Evolutionary conservation across 2,329 filamentous ascomycete species (phyloP).

Genomic region (Microsporum ferrugineum): DNA sequence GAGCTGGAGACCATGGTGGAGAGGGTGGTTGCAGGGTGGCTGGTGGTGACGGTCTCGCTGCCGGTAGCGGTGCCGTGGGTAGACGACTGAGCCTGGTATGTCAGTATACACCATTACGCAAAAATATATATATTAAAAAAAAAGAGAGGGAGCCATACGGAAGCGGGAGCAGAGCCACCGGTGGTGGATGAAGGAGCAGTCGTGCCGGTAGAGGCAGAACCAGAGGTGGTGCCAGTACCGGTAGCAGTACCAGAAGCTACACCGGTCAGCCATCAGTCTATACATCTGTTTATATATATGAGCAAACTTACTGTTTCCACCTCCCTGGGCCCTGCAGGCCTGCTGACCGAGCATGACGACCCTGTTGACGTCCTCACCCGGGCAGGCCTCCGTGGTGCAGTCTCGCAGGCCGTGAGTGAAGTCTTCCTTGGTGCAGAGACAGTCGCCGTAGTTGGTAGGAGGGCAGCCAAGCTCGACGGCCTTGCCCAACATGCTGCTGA

Average conservation of each 20-base stretch:
- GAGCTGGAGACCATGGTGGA: slow-evolving; percentile 11
- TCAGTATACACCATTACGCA: background rate
- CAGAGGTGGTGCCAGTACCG: slow-evolving; percentile 12
- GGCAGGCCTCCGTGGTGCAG: slow-evolving; percentile 36
- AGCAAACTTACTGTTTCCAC: background rate
- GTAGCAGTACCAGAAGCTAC: background rate
- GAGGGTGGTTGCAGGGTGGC: slow-evolving; percentile 19
- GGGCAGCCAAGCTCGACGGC: slow-evolving; percentile 25
- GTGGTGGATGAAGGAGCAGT: slow-evolving; percentile 1
- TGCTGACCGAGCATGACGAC: background rate
- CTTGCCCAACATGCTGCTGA: background rate
- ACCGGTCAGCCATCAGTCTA: background rate
- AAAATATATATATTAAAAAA: background rate
- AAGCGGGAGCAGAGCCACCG: slow-evolving; percentile 8
- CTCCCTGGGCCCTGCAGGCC: background rate
- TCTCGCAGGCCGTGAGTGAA: slow-evolving; percentile 37
- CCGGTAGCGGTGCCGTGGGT: slow-evolving; percentile 11
- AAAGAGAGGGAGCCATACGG: background rate
- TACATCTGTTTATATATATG: background rate
- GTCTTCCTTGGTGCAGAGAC: slow-evolving; percentile 32
- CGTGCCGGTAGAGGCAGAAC: background rate
- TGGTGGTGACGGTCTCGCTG: slow-evolving; percentile 11
- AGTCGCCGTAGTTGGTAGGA: slow-evolving; percentile 24
- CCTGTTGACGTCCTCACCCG: slow-evolving; percentile 23
- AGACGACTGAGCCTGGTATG: background rate